phyloP scores from a whole-genome alignment of 75 land plant genomes.

The Cryptomeria japonica region DNA sequence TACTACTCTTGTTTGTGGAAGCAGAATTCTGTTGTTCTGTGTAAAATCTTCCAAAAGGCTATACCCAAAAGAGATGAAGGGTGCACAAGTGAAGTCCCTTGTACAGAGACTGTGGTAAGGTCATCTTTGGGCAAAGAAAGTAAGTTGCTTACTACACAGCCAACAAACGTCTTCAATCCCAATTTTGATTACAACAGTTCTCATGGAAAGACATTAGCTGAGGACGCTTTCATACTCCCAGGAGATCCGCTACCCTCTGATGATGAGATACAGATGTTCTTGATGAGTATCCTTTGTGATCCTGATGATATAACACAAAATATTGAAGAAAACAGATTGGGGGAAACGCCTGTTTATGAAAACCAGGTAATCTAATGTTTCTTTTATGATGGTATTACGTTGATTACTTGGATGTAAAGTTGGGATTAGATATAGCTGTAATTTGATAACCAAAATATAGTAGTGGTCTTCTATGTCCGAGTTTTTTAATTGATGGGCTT shows the following conservation, averaged over 20 bases:
- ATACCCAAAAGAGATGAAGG: not conserved
- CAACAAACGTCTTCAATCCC: not conserved
- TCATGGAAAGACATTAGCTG: not conserved
- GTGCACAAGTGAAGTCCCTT: not conserved
- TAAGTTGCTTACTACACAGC: not conserved
- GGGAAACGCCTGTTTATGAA: not conserved
- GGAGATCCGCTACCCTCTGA: not conserved
- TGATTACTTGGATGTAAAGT: not conserved
- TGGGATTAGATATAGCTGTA: not conserved
- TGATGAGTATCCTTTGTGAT: not conserved
- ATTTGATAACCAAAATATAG: not conserved
- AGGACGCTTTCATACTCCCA: not conserved
- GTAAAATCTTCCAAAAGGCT: constrained; percentile 6
- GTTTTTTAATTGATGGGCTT: not conserved
- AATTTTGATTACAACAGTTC: not conserved
- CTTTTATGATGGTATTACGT: not conserved
- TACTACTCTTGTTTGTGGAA: too few relatives aligned
- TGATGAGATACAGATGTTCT: not conserved
- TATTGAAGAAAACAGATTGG: not conserved
- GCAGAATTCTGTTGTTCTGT: constrained; percentile 5
- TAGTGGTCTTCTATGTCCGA: not conserved
- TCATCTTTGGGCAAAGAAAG: not conserved
- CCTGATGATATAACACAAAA: not conserved
- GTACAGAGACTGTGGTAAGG: not conserved
- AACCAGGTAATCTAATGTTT: not conserved